Base-by-base conservation (phyloP, 2,329 filamentous ascomycete genomes). In the Calonectria pauciramosa region DNA sequence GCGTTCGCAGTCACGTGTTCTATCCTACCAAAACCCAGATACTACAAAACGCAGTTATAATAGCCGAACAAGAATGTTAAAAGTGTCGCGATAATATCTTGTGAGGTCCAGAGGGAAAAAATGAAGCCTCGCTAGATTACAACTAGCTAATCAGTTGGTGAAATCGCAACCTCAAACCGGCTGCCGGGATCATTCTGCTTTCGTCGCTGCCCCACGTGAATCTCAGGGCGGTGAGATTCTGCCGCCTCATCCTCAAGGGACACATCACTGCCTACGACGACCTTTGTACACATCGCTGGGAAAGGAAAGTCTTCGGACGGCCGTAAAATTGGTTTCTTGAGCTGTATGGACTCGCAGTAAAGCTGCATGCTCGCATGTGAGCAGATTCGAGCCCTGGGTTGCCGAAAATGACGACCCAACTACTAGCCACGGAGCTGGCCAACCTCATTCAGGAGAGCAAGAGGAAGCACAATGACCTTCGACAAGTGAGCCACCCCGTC, bases 371-470 rank as follows among this genome's bases (percentile, higher is more conserved):
- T 80, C 80, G 74, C 56, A 70, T 44, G 74, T 79, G 80, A 81
- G 81, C 79, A 66, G 71, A 71, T 73, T 75, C 60, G 64, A 72
- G 51, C 71, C 71, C 77, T 63, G 73, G 70, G 68, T 73, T 74
- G 79, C 77, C 77, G 84, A 93, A 87, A 82, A 98, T 98, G 96
- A 97, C 96, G 85, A 94, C 95, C 82, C 95, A 97, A 90, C 93
- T 98, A 82, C 91, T 98, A 82, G 93, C 93, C 83, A 93, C 94
- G 73, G 96, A 98, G 90, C 91, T 98, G 84, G 92, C 94, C 82
- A 97, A 95, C 87, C 92, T 98, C 84, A 94, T 98, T 81, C 95
- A 97, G 86, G 97, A 99, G 88, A 97, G 96, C 84, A 99, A 98
- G 87, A 92, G 96, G 82, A 99, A 98, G 86, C 94, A 98, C 85